These are phyloP conservation scores for Eucalyptus shirleyi DNA, from an alignment of 345 rosid species.

Conservation along the genomic window DNA sequence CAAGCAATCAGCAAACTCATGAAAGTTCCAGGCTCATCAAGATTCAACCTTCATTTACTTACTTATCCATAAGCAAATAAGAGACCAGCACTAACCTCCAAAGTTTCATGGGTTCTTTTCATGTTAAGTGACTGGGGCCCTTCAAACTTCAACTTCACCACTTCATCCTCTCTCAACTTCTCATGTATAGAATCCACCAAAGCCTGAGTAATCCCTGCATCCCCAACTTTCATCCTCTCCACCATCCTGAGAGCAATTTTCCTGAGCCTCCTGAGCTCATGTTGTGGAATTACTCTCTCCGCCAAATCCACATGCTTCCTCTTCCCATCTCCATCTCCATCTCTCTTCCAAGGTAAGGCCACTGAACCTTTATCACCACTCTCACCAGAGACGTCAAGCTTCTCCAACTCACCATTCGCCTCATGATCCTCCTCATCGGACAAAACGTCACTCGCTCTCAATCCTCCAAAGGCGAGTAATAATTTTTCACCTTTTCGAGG, in stretches of 20 bases:
- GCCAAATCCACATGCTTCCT: slow-evolving; percentile 29
- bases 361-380: neutral
- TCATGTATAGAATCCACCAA: slow-evolving; percentile 60
- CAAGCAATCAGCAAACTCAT: neutral
- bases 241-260: slow-evolving; percentile 65
- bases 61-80: neutral
- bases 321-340: neutral
- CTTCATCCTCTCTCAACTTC: slow-evolving; percentile 76
- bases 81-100: slow-evolving; percentile 54
- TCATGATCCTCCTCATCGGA: neutral
- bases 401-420: neutral
- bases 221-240: slow-evolving; percentile 76
- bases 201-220: slow-evolving; percentile 63
- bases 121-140: slow-evolving; percentile 63
- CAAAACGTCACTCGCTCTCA: neutral
- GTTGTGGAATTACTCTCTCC: slow-evolving; percentile 52
- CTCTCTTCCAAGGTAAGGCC: neutral
- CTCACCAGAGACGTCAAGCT: neutral
- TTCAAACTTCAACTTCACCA: slow-evolving; percentile 73
- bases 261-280: slow-evolving; percentile 67
- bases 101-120: slow-evolving; percentile 66
- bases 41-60: neutral
- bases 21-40: neutral
- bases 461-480: neutral
- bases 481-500: neutral